These are phyloP conservation scores for Allium fistulosum DNA, from an alignment of 106 monocot species.

Conservation along the genomic window DNA sequence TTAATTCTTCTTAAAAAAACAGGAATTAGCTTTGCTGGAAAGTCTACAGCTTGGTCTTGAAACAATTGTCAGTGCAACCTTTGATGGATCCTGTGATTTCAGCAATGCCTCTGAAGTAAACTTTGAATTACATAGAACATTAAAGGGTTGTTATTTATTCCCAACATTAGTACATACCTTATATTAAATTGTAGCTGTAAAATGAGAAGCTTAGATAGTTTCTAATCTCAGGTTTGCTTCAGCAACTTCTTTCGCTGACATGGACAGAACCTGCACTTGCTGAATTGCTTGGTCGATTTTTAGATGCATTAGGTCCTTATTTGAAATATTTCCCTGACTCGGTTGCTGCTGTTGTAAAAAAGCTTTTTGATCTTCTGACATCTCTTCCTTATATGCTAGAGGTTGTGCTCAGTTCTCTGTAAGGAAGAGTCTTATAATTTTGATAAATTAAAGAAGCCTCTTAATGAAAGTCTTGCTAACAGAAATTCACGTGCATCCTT, in stretches of 20 bases:
- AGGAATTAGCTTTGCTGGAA: constrained; percentile 73
- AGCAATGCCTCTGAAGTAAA: constrained; percentile 33
- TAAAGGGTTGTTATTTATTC: constrained; percentile 58
- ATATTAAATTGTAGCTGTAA: too few species aligned
- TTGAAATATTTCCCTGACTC: constrained; percentile 72
- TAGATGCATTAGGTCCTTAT: constrained; percentile 79
- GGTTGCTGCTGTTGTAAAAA: constrained; percentile 66
- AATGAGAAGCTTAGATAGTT: neutral
- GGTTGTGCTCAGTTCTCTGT: constrained; percentile 22
- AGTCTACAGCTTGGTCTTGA: constrained; percentile 74
- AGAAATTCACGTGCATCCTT: too few species aligned
- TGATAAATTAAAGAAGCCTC: too few species aligned
- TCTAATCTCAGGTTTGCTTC: constrained; percentile 62
- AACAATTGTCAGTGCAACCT: constrained; percentile 54
- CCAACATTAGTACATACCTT: neutral
- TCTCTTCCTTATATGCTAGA: constrained; percentile 56
- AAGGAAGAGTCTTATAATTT: too few species aligned
- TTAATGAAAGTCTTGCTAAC: too few species aligned
- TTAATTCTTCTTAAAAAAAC: neutral
- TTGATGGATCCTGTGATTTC: constrained; percentile 49
- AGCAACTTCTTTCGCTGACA: constrained; percentile 61
- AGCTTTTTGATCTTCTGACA: constrained; percentile 91
- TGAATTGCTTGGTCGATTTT: constrained; percentile 62
- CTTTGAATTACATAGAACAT: constrained; percentile 44
- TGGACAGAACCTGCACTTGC: constrained; percentile 71